These are phyloP conservation scores for Paraleonurus japonicus DNA, from an alignment of 257 asterid species.

Conservation along the genomic window DNA sequence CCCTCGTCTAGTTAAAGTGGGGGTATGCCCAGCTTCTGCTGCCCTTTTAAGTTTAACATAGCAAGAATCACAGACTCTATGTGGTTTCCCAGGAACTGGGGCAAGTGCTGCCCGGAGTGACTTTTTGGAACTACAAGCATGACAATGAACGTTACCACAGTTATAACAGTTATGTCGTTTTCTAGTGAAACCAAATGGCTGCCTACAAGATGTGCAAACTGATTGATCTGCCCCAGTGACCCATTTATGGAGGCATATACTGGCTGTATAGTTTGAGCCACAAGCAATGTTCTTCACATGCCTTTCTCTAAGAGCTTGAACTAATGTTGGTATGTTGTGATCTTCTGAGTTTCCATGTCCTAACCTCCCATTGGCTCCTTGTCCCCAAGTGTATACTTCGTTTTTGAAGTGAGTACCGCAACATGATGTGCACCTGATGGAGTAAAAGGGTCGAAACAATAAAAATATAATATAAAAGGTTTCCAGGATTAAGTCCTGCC, in stretches of 20 bases:
- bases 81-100: constrained; percentile 93
- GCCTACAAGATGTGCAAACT: constrained; percentile 73
- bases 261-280: constrained; percentile 79
- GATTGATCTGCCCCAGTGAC: constrained; percentile 92
- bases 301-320: constrained; percentile 74
- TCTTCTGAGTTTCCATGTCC: constrained; percentile 91
- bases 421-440: constrained; percentile 46
- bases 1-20: constrained; percentile 38
- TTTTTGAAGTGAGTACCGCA: constrained; percentile 75
- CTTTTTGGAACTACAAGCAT: constrained; percentile 82
- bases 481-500: neutral
- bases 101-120: constrained; percentile 83
- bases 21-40: constrained; percentile 43
- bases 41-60: constrained; percentile 62
- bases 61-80: constrained; percentile 87
- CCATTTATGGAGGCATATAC: constrained; percentile 92
- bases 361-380: constrained; percentile 83
- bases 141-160: constrained; percentile 91
- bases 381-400: constrained; percentile 91
- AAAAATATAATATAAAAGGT: neutral
- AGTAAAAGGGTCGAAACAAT: neutral
- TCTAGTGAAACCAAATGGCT: constrained; percentile 86
- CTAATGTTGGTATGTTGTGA: constrained; percentile 59
- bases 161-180: constrained; percentile 82
- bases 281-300: constrained; percentile 78